These are phyloP conservation scores for Podospora conica DNA, from an alignment of 495 filamentous ascomycete genomes.

Conservation along the genomic window DNA sequence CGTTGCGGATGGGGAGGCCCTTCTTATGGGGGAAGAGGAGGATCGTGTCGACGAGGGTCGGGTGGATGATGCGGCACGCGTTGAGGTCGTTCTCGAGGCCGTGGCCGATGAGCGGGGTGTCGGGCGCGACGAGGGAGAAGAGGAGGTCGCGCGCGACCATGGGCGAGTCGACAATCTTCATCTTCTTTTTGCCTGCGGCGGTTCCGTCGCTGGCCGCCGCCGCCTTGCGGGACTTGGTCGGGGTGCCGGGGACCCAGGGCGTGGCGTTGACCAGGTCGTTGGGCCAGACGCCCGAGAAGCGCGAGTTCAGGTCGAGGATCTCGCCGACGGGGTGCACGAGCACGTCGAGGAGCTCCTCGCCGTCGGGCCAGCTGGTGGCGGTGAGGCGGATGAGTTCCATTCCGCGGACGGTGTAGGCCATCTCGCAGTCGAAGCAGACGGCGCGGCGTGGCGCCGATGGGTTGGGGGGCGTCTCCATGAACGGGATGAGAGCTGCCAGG, in stretches of 20 bases:
- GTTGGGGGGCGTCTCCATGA: conserved; percentile 66
- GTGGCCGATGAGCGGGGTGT: conserved; percentile 83
- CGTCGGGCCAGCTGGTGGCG: conserved; percentile 76
- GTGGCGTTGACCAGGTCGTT: conserved; percentile 64
- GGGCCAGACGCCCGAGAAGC: conserved; percentile 76
- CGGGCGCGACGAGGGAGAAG: conserved; percentile 60
- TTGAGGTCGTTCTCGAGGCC: conserved; percentile 95
- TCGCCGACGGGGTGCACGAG: conserved; percentile 79
- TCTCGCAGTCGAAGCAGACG: conserved; percentile 91
- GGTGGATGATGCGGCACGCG: conserved; percentile 73
- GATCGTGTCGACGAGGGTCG: conserved; percentile 77
- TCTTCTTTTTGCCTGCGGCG: conserved; percentile 26
- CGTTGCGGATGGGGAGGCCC: conserved; percentile 69
- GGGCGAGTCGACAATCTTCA: conserved; percentile 69
- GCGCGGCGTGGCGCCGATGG: conserved; percentile 40
- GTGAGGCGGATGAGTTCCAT: conserved; percentile 87
- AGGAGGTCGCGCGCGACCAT: conserved; percentile 64
- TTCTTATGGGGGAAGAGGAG: conserved; percentile 71
- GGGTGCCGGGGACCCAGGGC: conserved; percentile 38
- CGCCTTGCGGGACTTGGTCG: neutral
- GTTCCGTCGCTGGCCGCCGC: neutral
- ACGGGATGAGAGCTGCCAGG: conserved; percentile 71
- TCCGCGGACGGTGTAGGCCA: conserved; percentile 86
- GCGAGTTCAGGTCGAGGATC: conserved; percentile 82
- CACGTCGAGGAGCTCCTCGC: conserved; percentile 69